Evolutionary conservation across 2,329 filamentous ascomycete species (phyloP).

Genomic region (Paecilomyces fulvus): DNA sequence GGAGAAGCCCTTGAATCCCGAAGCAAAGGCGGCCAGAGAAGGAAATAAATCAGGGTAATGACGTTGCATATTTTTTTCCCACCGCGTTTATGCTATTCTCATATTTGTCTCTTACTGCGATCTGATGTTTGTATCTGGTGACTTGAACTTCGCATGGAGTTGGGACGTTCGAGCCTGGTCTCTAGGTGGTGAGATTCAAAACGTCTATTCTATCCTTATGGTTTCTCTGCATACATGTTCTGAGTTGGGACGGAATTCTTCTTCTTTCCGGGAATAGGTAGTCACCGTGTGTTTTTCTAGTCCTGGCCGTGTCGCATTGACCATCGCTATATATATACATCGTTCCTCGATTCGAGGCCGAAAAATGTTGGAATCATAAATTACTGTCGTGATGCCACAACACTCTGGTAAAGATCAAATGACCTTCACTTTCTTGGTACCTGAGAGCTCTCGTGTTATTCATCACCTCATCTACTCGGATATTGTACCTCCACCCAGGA

Average conservation of each 20-base stretch:
- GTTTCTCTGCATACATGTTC: neutral
- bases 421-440: neutral
- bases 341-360: neutral
- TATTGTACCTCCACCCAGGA: neutral
- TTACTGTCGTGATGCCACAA: neutral
- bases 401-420: neutral
- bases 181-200: neutral
- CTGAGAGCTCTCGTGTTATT: neutral
- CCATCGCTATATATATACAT: neutral
- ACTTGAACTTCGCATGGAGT: neutral
- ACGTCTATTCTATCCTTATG: neutral
- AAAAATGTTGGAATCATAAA: neutral
- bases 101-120: neutral
- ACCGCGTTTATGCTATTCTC: neutral
- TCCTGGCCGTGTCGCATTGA: neutral
- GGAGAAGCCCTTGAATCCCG: conserved; percentile 40
- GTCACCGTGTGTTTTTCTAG: neutral
- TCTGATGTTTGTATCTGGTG: neutral
- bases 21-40: conserved; percentile 19
- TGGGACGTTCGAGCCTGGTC: neutral
- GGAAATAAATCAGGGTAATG: conserved; percentile 1
- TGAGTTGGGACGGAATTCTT: neutral
- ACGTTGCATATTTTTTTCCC: neutral
- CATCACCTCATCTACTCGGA: neutral
- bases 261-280: neutral